A percentile compares a stretch with the other conserved stretches of the same genome.
phyloP scores from a whole-genome alignment of 1,139 yeast species.

The Protomyces arabidopsidicola region DNA sequence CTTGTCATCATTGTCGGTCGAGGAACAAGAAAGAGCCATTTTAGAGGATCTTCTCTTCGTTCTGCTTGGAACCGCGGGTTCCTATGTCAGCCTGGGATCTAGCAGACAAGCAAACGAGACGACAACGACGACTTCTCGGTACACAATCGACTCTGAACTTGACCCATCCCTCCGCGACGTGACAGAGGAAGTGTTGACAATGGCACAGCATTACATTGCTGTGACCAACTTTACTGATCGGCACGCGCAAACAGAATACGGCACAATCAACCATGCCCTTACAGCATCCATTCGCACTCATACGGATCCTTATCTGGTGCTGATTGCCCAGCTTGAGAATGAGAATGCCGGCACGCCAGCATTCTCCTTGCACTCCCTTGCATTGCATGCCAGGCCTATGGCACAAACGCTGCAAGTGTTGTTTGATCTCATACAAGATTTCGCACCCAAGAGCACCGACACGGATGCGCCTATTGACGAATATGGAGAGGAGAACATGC shows the following conservation, averaged over 20 bases:
- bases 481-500: constrained; percentile 38
- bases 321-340: constrained; percentile 52
- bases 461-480: constrained; percentile 32
- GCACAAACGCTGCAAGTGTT: constrained; percentile 50
- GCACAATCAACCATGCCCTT: constrained; percentile 69
- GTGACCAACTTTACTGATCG: constrained; percentile 53
- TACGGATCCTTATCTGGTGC: constrained; percentile 48
- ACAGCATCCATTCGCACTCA: constrained; percentile 56
- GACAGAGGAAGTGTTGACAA: constrained; percentile 56
- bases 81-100: constrained; percentile 56
- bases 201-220: constrained; percentile 60
- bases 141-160: constrained; percentile 54
- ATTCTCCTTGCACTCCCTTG: constrained; percentile 50
- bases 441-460: constrained; percentile 34
- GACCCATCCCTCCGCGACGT: constrained; percentile 72
- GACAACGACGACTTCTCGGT: constrained; percentile 44
- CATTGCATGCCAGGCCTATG: constrained; percentile 43
- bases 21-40: constrained; percentile 64
- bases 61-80: constrained; percentile 74
- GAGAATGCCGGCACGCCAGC: constrained; percentile 48
- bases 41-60: constrained; percentile 66
- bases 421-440: constrained; percentile 49
- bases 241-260: constrained; percentile 55
- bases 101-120: constrained; percentile 47
- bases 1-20: constrained; percentile 34